Base-by-base conservation (phyloP, 352 stramenopile genomes). In the Phytophthora sp. region DNA sequence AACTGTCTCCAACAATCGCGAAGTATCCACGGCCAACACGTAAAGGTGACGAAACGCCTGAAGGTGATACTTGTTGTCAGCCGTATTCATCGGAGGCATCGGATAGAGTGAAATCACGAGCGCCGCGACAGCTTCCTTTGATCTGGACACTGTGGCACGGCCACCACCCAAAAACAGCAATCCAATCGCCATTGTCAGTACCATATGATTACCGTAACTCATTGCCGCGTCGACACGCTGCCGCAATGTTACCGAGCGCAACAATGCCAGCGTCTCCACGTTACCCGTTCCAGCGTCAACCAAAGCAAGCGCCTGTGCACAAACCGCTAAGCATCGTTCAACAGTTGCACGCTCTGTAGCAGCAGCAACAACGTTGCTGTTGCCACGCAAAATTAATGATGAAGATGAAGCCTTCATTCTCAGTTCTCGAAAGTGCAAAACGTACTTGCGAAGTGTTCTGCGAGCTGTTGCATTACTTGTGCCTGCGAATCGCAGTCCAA, bases 91-190 rank as follows among this genome's bases (percentile, higher is more conserved):
- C 7, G 97, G 91, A 46, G 85, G 96, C 63, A 98, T 87, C 32
- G 97, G 97, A 49, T 95, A 99, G 27, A 99, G 91, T 18, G 97
- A 87, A 10, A 96, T 79, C 27, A 99, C 76, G 5, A 99, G 84
- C 31, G 92, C 89, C 8, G 96, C 97, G 44, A 99, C 96, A 45
- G 97, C 94, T 37, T 91, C 80, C 26, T 85, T 88, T 0, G 84
- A 89, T 15, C 82, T 74, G n/a, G 80, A 86, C n/a, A 99, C 70
- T 0, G 96, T 99, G 13, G 84, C 89, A 48, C 91, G 94, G 0
- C 97, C 97, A 31, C 96, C 95, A 23, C 97, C 96, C 4, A 99
- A 60, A 56, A 99, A 99, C 6, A 99, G 77, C 46, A 99, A 73
- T 0, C 97, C 97, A 24, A 99, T 98, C 20, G 96, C 90, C 74